Base-by-base conservation (phyloP, 169 alveolate species). In the Plasmodium gonderi region DNA sequence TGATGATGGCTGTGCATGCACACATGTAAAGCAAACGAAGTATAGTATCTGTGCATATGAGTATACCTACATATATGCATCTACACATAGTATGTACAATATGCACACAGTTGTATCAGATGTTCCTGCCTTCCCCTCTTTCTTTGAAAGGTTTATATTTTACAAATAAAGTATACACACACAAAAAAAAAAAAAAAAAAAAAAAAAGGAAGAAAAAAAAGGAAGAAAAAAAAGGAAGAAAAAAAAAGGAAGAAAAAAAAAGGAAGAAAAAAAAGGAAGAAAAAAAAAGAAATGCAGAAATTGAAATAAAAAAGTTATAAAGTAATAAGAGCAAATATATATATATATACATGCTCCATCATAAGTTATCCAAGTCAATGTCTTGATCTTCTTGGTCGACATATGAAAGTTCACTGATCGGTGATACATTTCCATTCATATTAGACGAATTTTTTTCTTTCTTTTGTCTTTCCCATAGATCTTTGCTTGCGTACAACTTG, bases 401-500 rank as follows among this genome's bases (percentile, higher is more conserved):
- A 78, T 76, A 87, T 9, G 93, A 87, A 40, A 87, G 45, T 36
- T 87, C 93, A 8, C 93, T 87, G 36, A 87, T 78, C 3, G 93
- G 93, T 31, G 93, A 87, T 75, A 87, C 31, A 60, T 87, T 87
- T 0, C 90, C 93, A 75, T 87, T 87, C 36, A 64, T 76, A 12
- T 87, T 76, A 60, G 78, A n/a, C 6, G 92, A 0, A 23, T 51
- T 72, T 38, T 83, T 83, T 29, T 83, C 92, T 31, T 87, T 87
- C 47, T 87, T 87, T 67, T 87, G 87, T 80, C 91, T 68, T 60
- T 94, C 95, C 97, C 97, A 95, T 83, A 89, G 79, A 72, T 94
- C 96, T 77, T 92, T 94, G 76, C 97, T 95, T 26, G 97, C 97
- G 81, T 95, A 94, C 82, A 91, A 69, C 67, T 95, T 92, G 8